These are phyloP conservation scores for Allium cepa DNA, from an alignment of 106 monocot genomes.

Conservation along the genomic window DNA sequence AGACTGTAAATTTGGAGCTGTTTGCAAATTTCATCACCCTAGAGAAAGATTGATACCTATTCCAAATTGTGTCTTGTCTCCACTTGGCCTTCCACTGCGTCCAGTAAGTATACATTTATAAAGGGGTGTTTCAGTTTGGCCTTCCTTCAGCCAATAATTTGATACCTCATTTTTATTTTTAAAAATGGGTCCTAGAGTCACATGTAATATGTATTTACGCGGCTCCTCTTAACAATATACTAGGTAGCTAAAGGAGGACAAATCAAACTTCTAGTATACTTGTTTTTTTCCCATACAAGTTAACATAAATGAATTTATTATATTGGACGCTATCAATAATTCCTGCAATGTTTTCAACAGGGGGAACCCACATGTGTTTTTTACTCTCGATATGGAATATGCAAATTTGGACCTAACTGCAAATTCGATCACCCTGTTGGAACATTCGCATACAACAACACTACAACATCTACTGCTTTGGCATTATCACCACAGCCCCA, in stretches of 20 bases:
- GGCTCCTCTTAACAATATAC: no score
- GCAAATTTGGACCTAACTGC: conserved; percentile 84
- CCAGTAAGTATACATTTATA: conserved; percentile 43
- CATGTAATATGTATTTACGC: no score
- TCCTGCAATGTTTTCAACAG: conserved; percentile 26
- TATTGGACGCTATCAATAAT: no score
- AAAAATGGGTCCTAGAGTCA: no score
- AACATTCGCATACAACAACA: conserved; percentile 28
- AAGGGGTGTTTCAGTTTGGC: no score
- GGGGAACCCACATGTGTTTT: conserved; percentile 67
- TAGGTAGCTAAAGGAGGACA: no score
- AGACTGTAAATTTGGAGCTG: conserved; percentile 94
- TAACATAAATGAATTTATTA: no score
- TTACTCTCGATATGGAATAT: conserved; percentile 79
- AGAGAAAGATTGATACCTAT: conserved; percentile 69
- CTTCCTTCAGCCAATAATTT: no score
- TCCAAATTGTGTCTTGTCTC: conserved; percentile 82
- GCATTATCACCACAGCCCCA: conserved; percentile 21
- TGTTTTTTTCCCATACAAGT: no score
- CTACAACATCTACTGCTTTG: conserved; percentile 23
- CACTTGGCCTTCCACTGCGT: conserved; percentile 80
- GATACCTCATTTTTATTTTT: no score
- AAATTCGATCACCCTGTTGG: conserved; percentile 81
- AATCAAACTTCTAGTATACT: no score
- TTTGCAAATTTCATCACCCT: conserved; percentile 94